phyloP scores from a whole-genome alignment of 2,329 filamentous ascomycete species.

The Xenoacremonium recifei region DNA sequence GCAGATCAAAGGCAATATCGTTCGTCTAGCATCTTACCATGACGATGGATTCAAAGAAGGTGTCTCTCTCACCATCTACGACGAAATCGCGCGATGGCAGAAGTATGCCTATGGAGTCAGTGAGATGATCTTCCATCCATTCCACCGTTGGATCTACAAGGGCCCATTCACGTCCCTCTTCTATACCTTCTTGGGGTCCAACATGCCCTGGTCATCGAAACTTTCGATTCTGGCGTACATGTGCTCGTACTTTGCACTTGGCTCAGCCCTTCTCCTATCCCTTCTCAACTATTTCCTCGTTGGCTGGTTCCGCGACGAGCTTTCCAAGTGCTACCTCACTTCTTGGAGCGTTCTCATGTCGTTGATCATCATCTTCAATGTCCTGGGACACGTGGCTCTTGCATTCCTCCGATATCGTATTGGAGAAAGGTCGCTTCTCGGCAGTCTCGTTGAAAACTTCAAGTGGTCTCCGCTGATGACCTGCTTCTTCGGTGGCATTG shows the following conservation, averaged over 20 bases:
- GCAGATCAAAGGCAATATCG: conserved; percentile 66
- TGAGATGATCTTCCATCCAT: conserved; percentile 70
- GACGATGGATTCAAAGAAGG: conserved; percentile 71
- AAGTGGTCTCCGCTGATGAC: conserved; percentile 60
- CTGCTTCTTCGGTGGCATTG: conserved; percentile 44
- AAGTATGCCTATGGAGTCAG: conserved; percentile 73
- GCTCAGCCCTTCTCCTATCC: conserved; percentile 64
- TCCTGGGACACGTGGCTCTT: conserved; percentile 58
- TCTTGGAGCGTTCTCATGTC: conserved; percentile 64
- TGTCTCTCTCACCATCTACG: conserved; percentile 71
- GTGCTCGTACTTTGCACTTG: conserved; percentile 71
- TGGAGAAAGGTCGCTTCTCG: conserved; percentile 50
- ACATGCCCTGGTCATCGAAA: conserved; percentile 65
- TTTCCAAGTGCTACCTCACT: conserved; percentile 67
- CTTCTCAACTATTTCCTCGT: conserved; percentile 69
- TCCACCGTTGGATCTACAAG: conserved; percentile 60
- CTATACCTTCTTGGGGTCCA: conserved; percentile 54
- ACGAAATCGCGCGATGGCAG: conserved; percentile 70
- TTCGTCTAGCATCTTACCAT: conserved; percentile 68
- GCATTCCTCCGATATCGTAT: conserved; percentile 63
- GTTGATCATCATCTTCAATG: conserved; percentile 64
- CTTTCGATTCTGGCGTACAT: conserved; percentile 71
- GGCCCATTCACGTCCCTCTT: conserved; percentile 63
- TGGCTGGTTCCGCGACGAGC: conserved; percentile 67
- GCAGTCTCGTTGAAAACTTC: conserved; percentile 44